Evolutionary conservation across 352 stramenopile species (phyloP), one percentile per base, ranked within the genome.

Genomic region (Globisporangium recalcitrans): DNA sequence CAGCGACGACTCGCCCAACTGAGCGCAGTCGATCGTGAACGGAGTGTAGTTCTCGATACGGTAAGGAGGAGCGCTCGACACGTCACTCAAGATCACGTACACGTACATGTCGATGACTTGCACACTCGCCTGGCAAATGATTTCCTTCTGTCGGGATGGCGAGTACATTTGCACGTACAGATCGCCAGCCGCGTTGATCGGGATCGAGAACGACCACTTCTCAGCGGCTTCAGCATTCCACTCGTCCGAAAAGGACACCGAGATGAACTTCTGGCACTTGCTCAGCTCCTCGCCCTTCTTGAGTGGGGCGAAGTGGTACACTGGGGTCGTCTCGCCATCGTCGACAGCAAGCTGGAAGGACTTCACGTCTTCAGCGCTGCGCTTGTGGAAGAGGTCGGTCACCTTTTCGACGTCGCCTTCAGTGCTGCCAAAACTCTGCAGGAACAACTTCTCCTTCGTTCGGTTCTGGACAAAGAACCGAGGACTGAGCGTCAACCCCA

Each of bases 21-120:
- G 84, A 21, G 77, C 79, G 56, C 74, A 91, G 22, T 90, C 78
- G n/a, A 91, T 77, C 36, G 66, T 85, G 58, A 86, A 93, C 48
- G 82, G 84, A n/a, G 86, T 93, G 63, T 85, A 95, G 66, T 95
- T 95, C 70, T 95, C 86, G 49, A 95, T 87, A 8, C 86, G 82
- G 66, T 93, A 95, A 19, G 86, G 86, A 8, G 86, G 86, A 19
- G 82, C 76, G 24, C 77, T 84, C 0, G 84, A 95, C 11, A 89
- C 81, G 63, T 95, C 86, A 24, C 73, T 93, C 52, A 95, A 63
- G 54, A 93, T 85, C 13, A 95, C 84, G 63, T 93, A 95, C 19
- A 95, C 77, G 58, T 95, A 92, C 79, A 91, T 91, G 38, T 91
- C 86, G n/a, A 95, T 80, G 26, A 95, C 79, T 58, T 95, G 86